These are phyloP conservation scores for Hypericum androsaemum DNA, from an alignment of 345 rosid species.

Conservation along the genomic window DNA sequence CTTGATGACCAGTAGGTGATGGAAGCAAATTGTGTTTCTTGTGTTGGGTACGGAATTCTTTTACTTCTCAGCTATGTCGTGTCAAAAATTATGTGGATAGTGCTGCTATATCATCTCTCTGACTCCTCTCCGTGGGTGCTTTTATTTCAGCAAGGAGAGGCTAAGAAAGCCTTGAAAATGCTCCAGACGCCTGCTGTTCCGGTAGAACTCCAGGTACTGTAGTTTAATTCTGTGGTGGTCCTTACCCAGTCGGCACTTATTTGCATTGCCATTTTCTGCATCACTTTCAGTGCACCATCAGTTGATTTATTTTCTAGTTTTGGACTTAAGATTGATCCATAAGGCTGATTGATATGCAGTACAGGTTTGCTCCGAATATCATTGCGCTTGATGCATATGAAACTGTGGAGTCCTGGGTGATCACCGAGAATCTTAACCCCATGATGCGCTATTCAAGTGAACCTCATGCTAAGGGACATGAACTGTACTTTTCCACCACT, in stretches of 20 bases:
- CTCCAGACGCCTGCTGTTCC: conserved; percentile 83
- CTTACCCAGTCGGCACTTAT: not conserved
- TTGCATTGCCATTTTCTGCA: not conserved
- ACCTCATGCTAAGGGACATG: conserved; percentile 91
- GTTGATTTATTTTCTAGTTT: conserved; percentile 9
- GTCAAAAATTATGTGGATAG: not conserved
- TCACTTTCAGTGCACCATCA: conserved; percentile 11
- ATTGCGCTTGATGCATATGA: conserved; percentile 95
- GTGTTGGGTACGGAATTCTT: too few relatives aligned
- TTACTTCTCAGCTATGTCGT: too few relatives aligned
- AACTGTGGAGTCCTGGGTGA: conserved; percentile 98
- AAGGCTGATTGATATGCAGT: conserved; percentile 70
- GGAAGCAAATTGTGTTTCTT: too few relatives aligned
- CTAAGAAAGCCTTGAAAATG: conserved; percentile 85
- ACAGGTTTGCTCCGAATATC: conserved; percentile 91
- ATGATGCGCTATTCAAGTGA: conserved; percentile 99
- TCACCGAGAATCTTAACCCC: conserved; percentile 73
- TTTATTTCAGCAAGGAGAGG: conserved; percentile 81
- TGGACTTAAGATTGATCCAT: conserved; percentile 13
- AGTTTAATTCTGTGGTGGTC: conserved; percentile 1
- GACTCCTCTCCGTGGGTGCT: not conserved
- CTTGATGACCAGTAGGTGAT: too few relatives aligned
- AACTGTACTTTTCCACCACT: conserved; percentile 5
- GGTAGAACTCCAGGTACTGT: conserved; percentile 74
- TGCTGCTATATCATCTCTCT: not conserved